Percentiles rank a stretch among this genome's conserved stretches.
phyloP scores from a whole-genome alignment of 331 rosid species.

The Quercus tomentella region DNA sequence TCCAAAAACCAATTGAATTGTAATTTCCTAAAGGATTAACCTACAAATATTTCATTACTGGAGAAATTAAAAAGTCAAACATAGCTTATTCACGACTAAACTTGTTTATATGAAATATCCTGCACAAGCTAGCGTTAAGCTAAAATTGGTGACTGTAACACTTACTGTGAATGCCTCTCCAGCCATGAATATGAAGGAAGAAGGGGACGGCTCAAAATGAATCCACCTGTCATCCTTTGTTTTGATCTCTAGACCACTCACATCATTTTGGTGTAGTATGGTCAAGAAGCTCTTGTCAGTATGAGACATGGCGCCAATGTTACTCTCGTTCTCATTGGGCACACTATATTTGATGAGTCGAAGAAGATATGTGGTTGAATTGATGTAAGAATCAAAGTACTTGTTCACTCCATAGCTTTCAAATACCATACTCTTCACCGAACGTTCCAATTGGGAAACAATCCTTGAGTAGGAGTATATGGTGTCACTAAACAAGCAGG shows the following conservation, averaged over 20 bases:
- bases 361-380: conserved; percentile 32
- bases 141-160: neutral
- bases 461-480: conserved; percentile 25
- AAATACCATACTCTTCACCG: conserved; percentile 34
- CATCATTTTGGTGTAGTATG: conserved; percentile 45
- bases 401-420: conserved; percentile 43
- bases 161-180: conserved; percentile 36
- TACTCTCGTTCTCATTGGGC: conserved; percentile 20
- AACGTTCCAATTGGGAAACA: conserved; percentile 31
- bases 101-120: neutral
- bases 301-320: conserved; percentile 37
- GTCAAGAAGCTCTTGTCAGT: conserved; percentile 42
- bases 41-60: too few relatives aligned
- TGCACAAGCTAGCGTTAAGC: neutral
- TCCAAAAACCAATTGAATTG: too few relatives aligned
- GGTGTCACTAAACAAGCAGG: conserved; percentile 23
- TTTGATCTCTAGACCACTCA: conserved; percentile 31
- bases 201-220: conserved; percentile 23
- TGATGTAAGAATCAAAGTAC: conserved; percentile 35
- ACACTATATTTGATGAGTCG: conserved; percentile 28
- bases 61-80: too few relatives aligned
- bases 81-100: too few relatives aligned
- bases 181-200: conserved; percentile 28
- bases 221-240: conserved; percentile 30
- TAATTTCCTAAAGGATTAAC: too few relatives aligned